Evolutionary conservation across 768 basidiomycete genomes (phyloP).

Genomic region (Mycena leptocephala): DNA sequence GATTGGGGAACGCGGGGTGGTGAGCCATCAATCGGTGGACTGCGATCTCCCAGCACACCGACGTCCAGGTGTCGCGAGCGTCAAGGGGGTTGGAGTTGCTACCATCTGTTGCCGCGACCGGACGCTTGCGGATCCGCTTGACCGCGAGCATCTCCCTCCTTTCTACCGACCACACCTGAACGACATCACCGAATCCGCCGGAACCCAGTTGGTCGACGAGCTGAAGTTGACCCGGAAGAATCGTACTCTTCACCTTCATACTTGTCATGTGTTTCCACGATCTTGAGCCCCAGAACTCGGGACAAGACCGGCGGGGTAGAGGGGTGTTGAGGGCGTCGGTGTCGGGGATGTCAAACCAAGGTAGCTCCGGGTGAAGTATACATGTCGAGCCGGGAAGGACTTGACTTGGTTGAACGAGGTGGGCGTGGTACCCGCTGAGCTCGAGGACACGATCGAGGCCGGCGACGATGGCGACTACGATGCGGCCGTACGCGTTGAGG

Average conservation of each 20-base stretch:
- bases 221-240: background rate
- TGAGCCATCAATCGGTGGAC: background rate
- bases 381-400: background rate
- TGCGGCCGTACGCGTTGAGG: background rate
- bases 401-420: background rate
- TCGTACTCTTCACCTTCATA: background rate
- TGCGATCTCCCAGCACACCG: background rate
- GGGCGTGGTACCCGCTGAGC: background rate
- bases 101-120: too few species aligned
- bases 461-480: background rate
- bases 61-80: too few species aligned
- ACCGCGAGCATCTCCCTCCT: background rate
- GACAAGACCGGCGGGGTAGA: background rate
- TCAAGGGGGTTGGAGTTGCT: too few species aligned
- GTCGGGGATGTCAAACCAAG: background rate
- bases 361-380: background rate
- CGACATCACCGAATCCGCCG: background rate
- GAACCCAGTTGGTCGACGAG: background rate
- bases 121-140: background rate
- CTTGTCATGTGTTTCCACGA: background rate
- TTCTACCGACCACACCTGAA: background rate
- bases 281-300: background rate
- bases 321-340: background rate
- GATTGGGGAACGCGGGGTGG: conserved; percentile 1
- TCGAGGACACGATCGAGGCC: background rate